Percentiles rank a stretch among this genome's conserved stretches.
Conservation (phyloP, 1,284 basidiomycete genomes). For the Sanghuangporus baumii region DNA sequence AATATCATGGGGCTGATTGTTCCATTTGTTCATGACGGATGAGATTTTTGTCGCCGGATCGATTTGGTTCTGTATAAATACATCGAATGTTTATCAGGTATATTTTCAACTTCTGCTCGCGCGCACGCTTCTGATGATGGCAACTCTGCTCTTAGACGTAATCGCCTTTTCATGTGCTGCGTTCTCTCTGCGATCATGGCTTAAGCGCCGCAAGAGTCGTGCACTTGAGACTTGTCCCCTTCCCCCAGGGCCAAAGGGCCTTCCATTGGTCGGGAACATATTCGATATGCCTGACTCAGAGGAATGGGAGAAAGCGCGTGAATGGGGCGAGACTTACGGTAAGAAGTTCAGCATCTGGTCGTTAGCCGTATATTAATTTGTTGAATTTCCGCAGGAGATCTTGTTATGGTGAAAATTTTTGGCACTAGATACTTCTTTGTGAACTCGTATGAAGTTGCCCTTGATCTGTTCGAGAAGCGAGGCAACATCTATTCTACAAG, state of each 20-base stretch:
- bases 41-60: too few species aligned
- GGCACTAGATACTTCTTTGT: constrained; percentile 22
- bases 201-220: neutral
- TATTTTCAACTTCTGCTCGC: too few species aligned
- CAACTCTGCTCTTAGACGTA: neutral
- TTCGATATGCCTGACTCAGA: constrained; percentile 12
- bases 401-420: constrained; percentile 21
- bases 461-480: constrained; percentile 23
- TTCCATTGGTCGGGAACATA: constrained; percentile 11
- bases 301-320: constrained; percentile 1
- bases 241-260: constrained; percentile 6
- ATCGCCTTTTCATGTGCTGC: neutral
- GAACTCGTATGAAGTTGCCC: constrained; percentile 21
- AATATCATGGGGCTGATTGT: too few species aligned
- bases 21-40: too few species aligned
- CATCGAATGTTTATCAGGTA: too few species aligned
- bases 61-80: too few species aligned
- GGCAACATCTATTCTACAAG: constrained; percentile 22
- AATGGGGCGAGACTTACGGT: constrained; percentile 13
- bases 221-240: neutral
- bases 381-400: constrained; percentile 19
- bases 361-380: neutral
- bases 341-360: neutral
- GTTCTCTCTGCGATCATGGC: neutral
- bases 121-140: neutral